Conservation (phyloP, 2,329 filamentous ascomycete species). For the Daldinia sp. region DNA sequence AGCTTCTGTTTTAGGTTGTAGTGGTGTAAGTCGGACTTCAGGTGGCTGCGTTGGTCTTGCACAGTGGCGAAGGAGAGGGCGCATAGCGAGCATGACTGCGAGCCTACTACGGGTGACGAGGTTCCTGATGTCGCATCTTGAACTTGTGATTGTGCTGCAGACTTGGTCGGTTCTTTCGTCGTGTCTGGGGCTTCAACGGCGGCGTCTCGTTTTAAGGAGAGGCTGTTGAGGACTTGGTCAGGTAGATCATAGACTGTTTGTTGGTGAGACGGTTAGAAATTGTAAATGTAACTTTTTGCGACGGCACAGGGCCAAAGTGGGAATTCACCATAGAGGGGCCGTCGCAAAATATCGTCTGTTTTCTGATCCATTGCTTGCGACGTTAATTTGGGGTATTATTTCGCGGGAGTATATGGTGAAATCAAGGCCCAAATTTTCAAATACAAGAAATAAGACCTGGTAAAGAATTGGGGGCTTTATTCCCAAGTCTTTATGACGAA, state of each 20-base stretch:
- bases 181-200: slow-evolving; percentile 50
- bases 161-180: slow-evolving; percentile 39
- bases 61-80: slow-evolving; percentile 76
- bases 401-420: not conserved
- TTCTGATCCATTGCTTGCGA: slow-evolving; percentile 54
- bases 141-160: slow-evolving; percentile 11
- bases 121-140: slow-evolving; percentile 38
- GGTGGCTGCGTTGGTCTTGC: slow-evolving; percentile 85
- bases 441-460: not conserved
- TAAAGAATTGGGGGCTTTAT: slow-evolving; percentile 4
- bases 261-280: slow-evolving; percentile 43
- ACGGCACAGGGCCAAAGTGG: slow-evolving; percentile 3
- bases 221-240: slow-evolving; percentile 74
- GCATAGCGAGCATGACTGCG: slow-evolving; percentile 87
- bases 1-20: slow-evolving; percentile 96
- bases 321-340: slow-evolving; percentile 64
- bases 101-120: slow-evolving; percentile 62
- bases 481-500: slow-evolving; percentile 27
- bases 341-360: slow-evolving; percentile 61
- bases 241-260: slow-evolving; percentile 86
- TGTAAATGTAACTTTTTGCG: slow-evolving; percentile 21
- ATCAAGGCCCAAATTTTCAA: not conserved
- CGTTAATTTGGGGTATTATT: not conserved
- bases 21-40: slow-evolving; percentile 89
- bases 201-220: slow-evolving; percentile 68